A percentile compares a stretch with the other conserved stretches of the same genome.
Evolutionary conservation across 345 rosid species (phyloP).

Genomic region (Nephelium lappaceum): DNA sequence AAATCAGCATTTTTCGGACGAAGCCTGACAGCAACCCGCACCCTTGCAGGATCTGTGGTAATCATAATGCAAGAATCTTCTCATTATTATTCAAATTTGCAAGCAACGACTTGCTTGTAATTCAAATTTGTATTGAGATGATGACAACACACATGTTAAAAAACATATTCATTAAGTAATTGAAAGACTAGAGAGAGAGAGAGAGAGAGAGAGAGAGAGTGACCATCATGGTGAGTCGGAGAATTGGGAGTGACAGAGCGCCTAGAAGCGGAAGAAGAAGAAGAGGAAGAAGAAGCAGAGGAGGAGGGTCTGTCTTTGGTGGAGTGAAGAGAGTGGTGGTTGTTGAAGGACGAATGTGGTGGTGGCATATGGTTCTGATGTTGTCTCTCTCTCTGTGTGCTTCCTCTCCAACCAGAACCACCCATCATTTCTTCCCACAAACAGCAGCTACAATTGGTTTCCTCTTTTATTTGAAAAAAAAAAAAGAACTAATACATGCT

Average conservation of each 20-base stretch:
- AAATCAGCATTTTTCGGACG: slow-evolving; percentile 74
- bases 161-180: too few relatives aligned
- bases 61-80: background rate
- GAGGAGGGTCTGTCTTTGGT: slow-evolving; percentile 43
- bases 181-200: background rate
- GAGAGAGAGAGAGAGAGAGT: background rate
- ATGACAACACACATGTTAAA: too few relatives aligned
- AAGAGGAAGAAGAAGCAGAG: slow-evolving; percentile 31
- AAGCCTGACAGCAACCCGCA: slow-evolving; percentile 85
- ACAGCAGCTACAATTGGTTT: background rate
- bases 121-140: too few relatives aligned
- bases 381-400: slow-evolving; percentile 30
- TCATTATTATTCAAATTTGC: too few relatives aligned
- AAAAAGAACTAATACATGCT: background rate
- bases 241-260: slow-evolving; percentile 74
- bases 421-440: slow-evolving; percentile 29
- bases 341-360: slow-evolving; percentile 26
- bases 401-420: slow-evolving; percentile 27
- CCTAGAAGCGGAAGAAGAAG: slow-evolving; percentile 39
- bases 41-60: slow-evolving; percentile 72
- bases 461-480: background rate
- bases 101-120: too few relatives aligned
- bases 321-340: slow-evolving; percentile 40
- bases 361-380: slow-evolving; percentile 33
- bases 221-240: slow-evolving; percentile 66